Evolutionary conservation across 441 rosid genomes (phyloP).

Genomic region (Erysimum cheiri): DNA sequence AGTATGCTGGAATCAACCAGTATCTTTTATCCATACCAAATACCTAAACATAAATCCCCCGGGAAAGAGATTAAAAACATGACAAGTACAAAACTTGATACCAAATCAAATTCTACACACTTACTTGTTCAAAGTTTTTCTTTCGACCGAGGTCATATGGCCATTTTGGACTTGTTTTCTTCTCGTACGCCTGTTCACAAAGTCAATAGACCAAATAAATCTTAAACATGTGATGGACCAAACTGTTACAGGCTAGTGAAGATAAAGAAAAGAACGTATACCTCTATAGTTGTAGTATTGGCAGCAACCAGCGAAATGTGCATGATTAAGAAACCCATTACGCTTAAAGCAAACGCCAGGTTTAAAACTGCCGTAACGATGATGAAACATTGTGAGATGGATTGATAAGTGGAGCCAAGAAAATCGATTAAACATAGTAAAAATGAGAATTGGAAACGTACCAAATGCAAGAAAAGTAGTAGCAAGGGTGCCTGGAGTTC

Average conservation of each 20-base stretch:
- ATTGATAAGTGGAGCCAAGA: conserved; percentile 18
- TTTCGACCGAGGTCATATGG: conserved; percentile 83
- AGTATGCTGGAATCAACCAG: conserved; percentile 82
- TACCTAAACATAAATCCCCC: conserved; percentile 55
- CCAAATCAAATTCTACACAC: not conserved
- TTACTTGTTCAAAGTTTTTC: conserved; percentile 83
- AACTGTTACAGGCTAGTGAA: not conserved
- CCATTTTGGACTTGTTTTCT: conserved; percentile 75
- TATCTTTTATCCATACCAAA: conserved; percentile 74
- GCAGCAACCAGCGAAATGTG: conserved; percentile 63
- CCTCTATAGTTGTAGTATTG: conserved; percentile 89
- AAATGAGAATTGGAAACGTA: conserved; percentile 38
- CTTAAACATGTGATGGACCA: conserved; percentile 8
- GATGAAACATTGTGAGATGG: not conserved
- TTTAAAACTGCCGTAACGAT: conserved; percentile 64
- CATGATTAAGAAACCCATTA: conserved; percentile 82
- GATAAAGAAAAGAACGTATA: conserved; percentile 36
- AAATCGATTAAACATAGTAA: not conserved
- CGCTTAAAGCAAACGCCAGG: conserved; percentile 79
- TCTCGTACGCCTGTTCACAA: conserved; percentile 76
- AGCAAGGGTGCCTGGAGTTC: conserved; percentile 69
- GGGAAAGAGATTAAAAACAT: not conserved
- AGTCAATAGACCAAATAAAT: conserved; percentile 16
- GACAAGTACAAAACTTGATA: not conserved
- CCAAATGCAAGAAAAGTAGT: conserved; percentile 78